These are phyloP conservation scores for Teratosphaeria viscida DNA, from an alignment of 2,329 filamentous ascomycete species.

Conservation along the genomic window DNA sequence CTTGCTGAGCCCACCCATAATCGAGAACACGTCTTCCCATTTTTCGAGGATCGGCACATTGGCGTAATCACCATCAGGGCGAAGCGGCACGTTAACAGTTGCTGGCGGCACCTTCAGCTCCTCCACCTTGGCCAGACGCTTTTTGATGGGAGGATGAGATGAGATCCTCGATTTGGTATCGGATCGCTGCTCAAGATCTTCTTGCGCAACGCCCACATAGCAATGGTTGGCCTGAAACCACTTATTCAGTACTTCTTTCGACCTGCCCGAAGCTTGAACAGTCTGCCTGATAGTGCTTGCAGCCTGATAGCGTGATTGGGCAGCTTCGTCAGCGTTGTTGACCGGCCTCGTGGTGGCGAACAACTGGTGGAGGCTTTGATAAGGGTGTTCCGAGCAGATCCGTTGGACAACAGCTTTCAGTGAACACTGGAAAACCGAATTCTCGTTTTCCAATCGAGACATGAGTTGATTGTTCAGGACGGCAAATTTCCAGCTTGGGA, in stretches of 20 bases:
- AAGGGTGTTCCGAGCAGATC: constrained; percentile 88
- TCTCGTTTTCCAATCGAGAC: constrained; percentile 70
- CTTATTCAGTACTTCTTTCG: constrained; percentile 54
- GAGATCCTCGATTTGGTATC: constrained; percentile 32
- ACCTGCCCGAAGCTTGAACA: constrained; percentile 43
- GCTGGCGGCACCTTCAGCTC: constrained; percentile 69
- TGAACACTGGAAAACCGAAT: constrained; percentile 62
- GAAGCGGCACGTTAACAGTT: constrained; percentile 74
- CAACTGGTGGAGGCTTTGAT: constrained; percentile 94
- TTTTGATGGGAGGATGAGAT: constrained; percentile 37
- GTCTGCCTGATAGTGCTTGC: constrained; percentile 57
- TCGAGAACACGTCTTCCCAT: constrained; percentile 66
- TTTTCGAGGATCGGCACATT: constrained; percentile 61
- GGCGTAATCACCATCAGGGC: constrained; percentile 63
- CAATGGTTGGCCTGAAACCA: constrained; percentile 63
- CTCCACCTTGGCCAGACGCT: constrained; percentile 37
- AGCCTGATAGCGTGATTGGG: constrained; percentile 62
- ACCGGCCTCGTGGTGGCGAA: constrained; percentile 56
- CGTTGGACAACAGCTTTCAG: constrained; percentile 64
- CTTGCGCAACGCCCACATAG: constrained; percentile 54
- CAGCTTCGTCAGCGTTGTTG: constrained; percentile 59
- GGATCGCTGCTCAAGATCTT: constrained; percentile 34
- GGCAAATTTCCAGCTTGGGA: constrained; percentile 87
- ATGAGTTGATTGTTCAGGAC: constrained; percentile 90
- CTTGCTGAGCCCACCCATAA: constrained; percentile 82